Conservation (phyloP, 2,329 filamentous ascomycete species). For the Fusarium sp. region DNA sequence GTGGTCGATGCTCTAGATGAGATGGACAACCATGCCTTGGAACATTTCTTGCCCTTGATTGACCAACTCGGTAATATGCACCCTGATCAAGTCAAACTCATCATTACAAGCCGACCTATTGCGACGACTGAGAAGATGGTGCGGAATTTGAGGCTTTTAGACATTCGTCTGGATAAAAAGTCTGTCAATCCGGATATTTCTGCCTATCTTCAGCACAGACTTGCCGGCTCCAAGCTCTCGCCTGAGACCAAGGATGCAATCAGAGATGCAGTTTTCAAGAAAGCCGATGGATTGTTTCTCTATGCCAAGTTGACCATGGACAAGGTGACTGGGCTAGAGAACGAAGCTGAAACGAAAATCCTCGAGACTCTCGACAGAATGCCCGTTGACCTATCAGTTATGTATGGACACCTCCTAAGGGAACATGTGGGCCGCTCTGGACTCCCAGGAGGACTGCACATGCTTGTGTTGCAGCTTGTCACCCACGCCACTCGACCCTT, state of each 20-base stretch:
- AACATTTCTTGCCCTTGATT: conserved; percentile 52
- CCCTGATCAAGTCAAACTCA: conserved; percentile 55
- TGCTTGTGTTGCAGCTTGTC: conserved; percentile 27
- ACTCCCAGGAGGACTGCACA: background rate
- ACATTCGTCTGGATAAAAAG: conserved; percentile 55
- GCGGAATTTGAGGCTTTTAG: background rate
- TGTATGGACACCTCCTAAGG: conserved; percentile 24
- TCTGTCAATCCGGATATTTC: conserved; percentile 58
- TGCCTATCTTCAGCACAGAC: conserved; percentile 51
- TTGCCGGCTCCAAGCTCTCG: conserved; percentile 33
- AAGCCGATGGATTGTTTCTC: conserved; percentile 30
- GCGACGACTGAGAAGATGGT: conserved; percentile 46
- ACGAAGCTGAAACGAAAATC: background rate
- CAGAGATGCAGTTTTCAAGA: conserved; percentile 3
- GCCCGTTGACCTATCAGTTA: conserved; percentile 21
- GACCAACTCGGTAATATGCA: conserved; percentile 50
- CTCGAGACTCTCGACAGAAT: background rate
- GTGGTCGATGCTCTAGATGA: conserved; percentile 63
- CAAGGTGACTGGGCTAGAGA: background rate
- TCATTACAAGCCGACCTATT: conserved; percentile 60
- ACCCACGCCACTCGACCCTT: conserved; percentile 32
- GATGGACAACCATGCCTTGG: conserved; percentile 55
- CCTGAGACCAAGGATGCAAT: conserved; percentile 23
- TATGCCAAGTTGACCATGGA: conserved; percentile 41
- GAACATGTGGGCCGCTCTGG: conserved; percentile 25